A percentile compares a stretch with the other conserved stretches of the same genome.
phyloP scores from a whole-genome alignment of 1,284 basidiomycete species.

The Melanopsichium pennsylvanicum region DNA sequence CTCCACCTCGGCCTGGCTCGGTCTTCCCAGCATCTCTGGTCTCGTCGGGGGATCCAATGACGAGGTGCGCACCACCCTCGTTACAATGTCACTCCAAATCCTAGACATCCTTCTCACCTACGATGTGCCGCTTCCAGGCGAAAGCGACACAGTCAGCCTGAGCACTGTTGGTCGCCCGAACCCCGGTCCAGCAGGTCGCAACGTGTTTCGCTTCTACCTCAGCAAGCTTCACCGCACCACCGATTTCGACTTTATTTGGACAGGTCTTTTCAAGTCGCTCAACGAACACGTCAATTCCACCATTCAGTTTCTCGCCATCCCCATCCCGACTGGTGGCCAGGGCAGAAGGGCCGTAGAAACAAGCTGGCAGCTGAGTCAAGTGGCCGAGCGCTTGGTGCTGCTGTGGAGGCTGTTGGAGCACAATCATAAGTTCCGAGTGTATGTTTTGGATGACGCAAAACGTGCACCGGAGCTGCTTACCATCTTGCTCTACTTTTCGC shows the following conservation, averaged over 20 bases:
- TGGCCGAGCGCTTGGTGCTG: slow-evolving; percentile 53
- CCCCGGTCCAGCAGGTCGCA: slow-evolving; percentile 33
- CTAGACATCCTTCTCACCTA: slow-evolving; percentile 57
- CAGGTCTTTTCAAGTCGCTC: slow-evolving; percentile 36
- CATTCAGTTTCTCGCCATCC: slow-evolving; percentile 38
- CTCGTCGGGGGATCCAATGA: slow-evolving; percentile 36
- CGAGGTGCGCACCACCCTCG: slow-evolving; percentile 32
- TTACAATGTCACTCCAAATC: slow-evolving; percentile 51
- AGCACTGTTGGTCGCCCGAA: slow-evolving; percentile 28
- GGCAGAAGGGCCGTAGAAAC: slow-evolving; percentile 25
- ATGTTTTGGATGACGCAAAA: slow-evolving; percentile 46
- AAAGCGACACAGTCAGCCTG: slow-evolving; percentile 28
- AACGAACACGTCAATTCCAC: slow-evolving; percentile 33
- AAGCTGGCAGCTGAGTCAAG: slow-evolving; percentile 44
- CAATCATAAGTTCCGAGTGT: slow-evolving; percentile 56
- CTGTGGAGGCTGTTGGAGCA: slow-evolving; percentile 53
- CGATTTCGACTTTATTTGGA: slow-evolving; percentile 57
- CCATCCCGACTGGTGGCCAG: slow-evolving; percentile 18
- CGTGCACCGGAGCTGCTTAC: slow-evolving; percentile 36
- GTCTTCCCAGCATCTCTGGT: slow-evolving; percentile 24
- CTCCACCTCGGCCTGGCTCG: slow-evolving; percentile 34
- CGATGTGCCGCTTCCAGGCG: slow-evolving; percentile 29
- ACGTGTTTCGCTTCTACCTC: slow-evolving; percentile 59
- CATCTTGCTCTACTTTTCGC: slow-evolving; percentile 44
- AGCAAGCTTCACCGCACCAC: slow-evolving; percentile 59